These are phyloP conservation scores for Conidiobolus incongruus DNA, from an alignment of 371 early-diverging fungal species.

Conservation along the genomic window DNA sequence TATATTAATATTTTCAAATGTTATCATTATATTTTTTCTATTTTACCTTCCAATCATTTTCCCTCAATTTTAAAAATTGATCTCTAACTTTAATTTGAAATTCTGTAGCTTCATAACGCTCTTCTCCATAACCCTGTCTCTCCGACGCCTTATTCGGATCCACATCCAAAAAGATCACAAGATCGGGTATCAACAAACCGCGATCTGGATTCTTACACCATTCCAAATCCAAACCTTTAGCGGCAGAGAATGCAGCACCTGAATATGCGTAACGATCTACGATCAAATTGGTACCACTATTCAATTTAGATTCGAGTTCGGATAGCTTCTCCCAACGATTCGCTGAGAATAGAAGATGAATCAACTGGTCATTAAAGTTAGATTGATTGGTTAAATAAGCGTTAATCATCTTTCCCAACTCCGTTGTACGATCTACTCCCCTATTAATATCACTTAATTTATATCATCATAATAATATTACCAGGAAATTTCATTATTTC, in stretches of 20 bases:
- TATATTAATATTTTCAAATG: neutral
- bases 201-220: constrained; percentile 85
- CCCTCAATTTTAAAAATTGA: constrained; percentile 26
- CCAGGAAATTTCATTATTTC: constrained; percentile 55
- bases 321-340: constrained; percentile 56
- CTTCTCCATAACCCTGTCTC: constrained; percentile 83
- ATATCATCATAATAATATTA: constrained; percentile 5
- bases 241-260: constrained; percentile 85
- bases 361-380: constrained; percentile 62
- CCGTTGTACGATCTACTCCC: constrained; percentile 64
- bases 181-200: constrained; percentile 72
- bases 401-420: constrained; percentile 82
- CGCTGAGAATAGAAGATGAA: constrained; percentile 91
- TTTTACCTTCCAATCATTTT: constrained; percentile 33
- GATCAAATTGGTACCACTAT: constrained; percentile 47
- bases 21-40: constrained; percentile 1
- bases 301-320: constrained; percentile 21
- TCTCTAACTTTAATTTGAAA: constrained; percentile 56
- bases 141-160: constrained; percentile 41
- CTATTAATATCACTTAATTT: neutral
- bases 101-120: constrained; percentile 83
- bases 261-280: constrained; percentile 97
- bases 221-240: constrained; percentile 63
- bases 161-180: constrained; percentile 83
- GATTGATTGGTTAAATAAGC: constrained; percentile 44